Base-by-base conservation (phyloP, 805 yeast genomes). In the Wickerhamomyces alni region DNA sequence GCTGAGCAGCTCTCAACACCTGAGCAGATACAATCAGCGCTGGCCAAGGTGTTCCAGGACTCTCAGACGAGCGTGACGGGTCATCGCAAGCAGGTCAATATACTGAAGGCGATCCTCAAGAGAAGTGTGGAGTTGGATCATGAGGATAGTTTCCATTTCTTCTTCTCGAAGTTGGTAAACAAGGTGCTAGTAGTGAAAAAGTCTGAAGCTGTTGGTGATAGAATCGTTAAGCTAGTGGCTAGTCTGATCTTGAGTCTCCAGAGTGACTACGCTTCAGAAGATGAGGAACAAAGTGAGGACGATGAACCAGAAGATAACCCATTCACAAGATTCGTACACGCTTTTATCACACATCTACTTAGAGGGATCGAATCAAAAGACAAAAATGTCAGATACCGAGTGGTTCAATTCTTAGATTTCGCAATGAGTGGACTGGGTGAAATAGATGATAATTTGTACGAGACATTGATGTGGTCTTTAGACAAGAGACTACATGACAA, bases 341-440 rank as follows among this genome's bases (percentile, higher is more conserved):
- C 62, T 40, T 58, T 87, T 22, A 70, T 87, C 2, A 68, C 75
- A 17, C 91, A 85, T 58, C 61, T 88, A 28, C 59, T 84, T n/a
- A 69, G 80, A 42, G 97, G 97, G 1, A 69, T 84, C 1, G 86
- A 81, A 45, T 83, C 95, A 11, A 75, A 75, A 48, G 83, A 85
- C 54, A 79, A 75, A 52, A 75, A 72, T 41, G 96, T 91, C 2
- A 65, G 99, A 36, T 88, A 73, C 59, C 69, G 97, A 44, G 83
- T 79, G 8, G 81, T 84, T 29, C 95, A 87, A 54, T 63, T 87
- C 21, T 63, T 87, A 35, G 85, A 89, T 1, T 76, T 77, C 35
- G 63, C 82, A 16, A 79, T 91, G 62, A 77, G 79, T 50, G 76
- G 78, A 40, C 69, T 88, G 36, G 81, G 83, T 4, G 91, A 84